Conservation (phyloP, 2,329 filamentous ascomycete genomes). For the Alternaria arborescens region DNA sequence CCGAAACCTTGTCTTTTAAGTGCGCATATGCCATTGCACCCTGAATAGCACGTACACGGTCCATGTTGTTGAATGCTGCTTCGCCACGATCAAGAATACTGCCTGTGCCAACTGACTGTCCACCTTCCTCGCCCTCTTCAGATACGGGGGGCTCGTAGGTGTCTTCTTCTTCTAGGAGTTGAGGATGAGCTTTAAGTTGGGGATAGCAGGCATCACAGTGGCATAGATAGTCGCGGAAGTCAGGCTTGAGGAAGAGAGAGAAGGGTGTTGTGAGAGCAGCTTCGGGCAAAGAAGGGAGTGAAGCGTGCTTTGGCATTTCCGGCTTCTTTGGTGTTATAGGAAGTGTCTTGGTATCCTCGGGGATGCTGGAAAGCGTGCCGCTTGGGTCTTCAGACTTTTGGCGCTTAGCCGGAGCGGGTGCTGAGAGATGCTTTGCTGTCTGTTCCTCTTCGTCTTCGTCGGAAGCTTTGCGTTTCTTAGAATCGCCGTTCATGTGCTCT, state of each 20-base stretch:
- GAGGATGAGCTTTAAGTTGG: conserved; percentile 72
- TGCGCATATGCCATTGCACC: conserved; percentile 99
- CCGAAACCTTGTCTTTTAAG: conserved; percentile 93
- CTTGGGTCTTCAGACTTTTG: conserved; percentile 48
- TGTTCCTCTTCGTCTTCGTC: conserved; percentile 49
- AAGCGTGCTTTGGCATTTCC: conserved; percentile 66
- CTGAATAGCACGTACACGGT: conserved; percentile 89
- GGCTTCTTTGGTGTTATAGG: conserved; percentile 41
- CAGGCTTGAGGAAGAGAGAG: conserved; percentile 81
- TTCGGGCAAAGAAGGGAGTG: conserved; percentile 64
- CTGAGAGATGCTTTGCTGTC: conserved; percentile 21
- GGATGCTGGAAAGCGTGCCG: conserved; percentile 47
- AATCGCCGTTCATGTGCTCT: conserved; percentile 33
- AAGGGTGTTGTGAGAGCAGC: conserved; percentile 66
- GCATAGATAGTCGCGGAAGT: conserved; percentile 85
- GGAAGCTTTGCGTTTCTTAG: conserved; percentile 58
- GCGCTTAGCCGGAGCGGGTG: conserved; percentile 40
- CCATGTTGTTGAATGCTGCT: conserved; percentile 88
- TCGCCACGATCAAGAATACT: conserved; percentile 91
- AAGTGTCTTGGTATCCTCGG: conserved; percentile 34
- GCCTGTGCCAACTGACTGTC: conserved; percentile 72
- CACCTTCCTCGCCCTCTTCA: conserved; percentile 61
- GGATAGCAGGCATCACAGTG: conserved; percentile 83
- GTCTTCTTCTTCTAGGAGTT: conserved; percentile 93
- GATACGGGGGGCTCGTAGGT: conserved; percentile 92